Base-by-base conservation (phyloP, 345 rosid genomes). In the Citrus maxima region DNA sequence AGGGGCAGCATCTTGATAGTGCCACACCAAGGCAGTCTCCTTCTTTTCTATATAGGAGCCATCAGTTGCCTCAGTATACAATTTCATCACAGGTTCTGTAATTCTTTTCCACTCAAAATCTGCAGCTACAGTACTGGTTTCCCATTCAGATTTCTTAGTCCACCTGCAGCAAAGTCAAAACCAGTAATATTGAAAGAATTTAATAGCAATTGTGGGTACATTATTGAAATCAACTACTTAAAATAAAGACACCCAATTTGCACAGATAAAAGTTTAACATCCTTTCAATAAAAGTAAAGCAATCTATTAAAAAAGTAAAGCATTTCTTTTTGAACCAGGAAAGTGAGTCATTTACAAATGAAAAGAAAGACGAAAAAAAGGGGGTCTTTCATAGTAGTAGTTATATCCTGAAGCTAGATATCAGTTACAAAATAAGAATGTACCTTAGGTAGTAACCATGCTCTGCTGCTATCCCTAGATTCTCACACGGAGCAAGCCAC, bases 21-120 rank as follows among this genome's bases (percentile, higher is more conserved):
- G 93, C 93, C 93, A 90, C 28, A 90, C 93, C 82, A 90, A 73
- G 72, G 93, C 93, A 86, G 87, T 90, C 73, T 87, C 91, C 83
- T 90, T 90, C 6, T 73, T 61, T 82, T 90, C 93, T 80, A 90
- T 90, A 70, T 72, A 84, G 12, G 93, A 88, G n/a, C 93, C 93
- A 82, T 90, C 93, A 0, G 93, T 90, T 42, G 92, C 71, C 67
- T 90, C 93, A 4, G 92, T 85, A 72, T 90, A 90, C n/a, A 81
- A 72, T 72, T 72, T 80, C 87, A 90, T 87, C 24, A 90, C 89
- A 61, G 93, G 93, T 73, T 83, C 89, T 14, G 83, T 89, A 4
- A 82, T 77, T 22, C 30, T 90, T 83, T 87, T 90, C 93, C 93
- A 90, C 37, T 82, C 89, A 75, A 87, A 86, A 82, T 90, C 88